Evolutionary conservation across 2,329 filamentous ascomycete genomes (phyloP).

Genomic region (Emergomyces pasteurianus): DNA sequence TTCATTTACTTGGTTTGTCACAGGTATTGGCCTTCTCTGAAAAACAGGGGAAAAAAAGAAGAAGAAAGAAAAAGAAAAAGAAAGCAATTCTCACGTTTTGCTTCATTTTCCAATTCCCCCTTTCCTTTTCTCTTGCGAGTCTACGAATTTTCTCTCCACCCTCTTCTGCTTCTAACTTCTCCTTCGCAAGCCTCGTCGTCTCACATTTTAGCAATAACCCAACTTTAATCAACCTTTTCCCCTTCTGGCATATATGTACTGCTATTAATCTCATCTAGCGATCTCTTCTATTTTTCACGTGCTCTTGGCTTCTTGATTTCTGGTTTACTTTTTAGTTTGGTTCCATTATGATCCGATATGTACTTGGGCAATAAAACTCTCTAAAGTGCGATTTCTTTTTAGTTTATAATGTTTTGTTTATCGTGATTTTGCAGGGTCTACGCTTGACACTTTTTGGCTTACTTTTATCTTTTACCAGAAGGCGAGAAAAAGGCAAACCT

Average conservation of each 20-base stretch:
- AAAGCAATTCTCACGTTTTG: background rate
- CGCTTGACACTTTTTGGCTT: background rate
- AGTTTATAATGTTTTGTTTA: background rate
- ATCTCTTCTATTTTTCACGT: background rate
- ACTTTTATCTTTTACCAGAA: background rate
- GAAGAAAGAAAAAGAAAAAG: background rate
- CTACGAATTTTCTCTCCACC: background rate
- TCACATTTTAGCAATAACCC: background rate
- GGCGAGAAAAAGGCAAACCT: background rate
- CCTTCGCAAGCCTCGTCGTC: background rate
- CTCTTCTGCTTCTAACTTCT: background rate
- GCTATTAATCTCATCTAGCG: background rate
- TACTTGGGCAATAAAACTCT: background rate
- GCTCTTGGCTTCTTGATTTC: background rate
- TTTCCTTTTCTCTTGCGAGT: background rate
- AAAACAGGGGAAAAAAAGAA: too few relatives aligned
- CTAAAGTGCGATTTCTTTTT: background rate
- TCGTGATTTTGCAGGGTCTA: background rate
- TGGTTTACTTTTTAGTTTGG: background rate
- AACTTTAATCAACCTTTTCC: background rate
- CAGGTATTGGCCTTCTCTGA: constrained; percentile 24
- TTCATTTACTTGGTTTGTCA: constrained; percentile 44
- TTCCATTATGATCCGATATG: background rate
- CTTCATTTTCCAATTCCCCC: background rate
- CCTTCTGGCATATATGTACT: background rate